Conservation (phyloP, 352 stramenopile species). For the Albugo laibachii region DNA sequence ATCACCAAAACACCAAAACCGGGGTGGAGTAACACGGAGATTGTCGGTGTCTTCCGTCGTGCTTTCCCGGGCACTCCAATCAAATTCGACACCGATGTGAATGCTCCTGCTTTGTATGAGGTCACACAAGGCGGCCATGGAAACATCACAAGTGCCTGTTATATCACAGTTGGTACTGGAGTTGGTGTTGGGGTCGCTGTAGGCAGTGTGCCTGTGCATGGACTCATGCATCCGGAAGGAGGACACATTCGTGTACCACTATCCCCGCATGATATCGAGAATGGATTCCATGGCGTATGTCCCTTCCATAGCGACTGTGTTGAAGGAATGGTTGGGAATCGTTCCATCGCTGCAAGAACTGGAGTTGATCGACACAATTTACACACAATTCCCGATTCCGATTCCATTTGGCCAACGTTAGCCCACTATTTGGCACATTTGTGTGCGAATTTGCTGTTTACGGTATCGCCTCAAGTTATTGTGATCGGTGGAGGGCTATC, state of each 20-base stretch:
- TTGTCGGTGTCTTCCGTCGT: conserved; percentile 50
- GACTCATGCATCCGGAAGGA: conserved; percentile 90
- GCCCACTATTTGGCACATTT: conserved; percentile 91
- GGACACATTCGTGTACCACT: conserved; percentile 61
- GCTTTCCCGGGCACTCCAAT: conserved; percentile 56
- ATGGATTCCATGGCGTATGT: conserved; percentile 56
- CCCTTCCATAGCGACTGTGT: conserved; percentile 85
- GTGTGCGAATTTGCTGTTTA: conserved; percentile 86
- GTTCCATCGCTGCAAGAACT: conserved; percentile 78
- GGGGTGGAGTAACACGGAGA: conserved; percentile 76
- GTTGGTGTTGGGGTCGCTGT: conserved; percentile 90
- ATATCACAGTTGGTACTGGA: conserved; percentile 93
- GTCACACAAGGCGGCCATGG: conserved; percentile 66
- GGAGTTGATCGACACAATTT: conserved; percentile 49
- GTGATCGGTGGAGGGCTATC: conserved; percentile 90
- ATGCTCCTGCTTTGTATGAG: conserved; percentile 91
- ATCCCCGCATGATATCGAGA: conserved; percentile 53
- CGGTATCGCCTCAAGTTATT: conserved; percentile 87
- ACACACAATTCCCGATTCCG: conserved; percentile 60
- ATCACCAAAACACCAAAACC: conserved; percentile 91
- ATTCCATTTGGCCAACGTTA: conserved; percentile 84
- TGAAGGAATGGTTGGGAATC: conserved; percentile 81
- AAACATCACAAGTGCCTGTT: conserved; percentile 63
- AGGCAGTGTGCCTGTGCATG: conserved; percentile 82
- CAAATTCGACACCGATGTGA: conserved; percentile 95